Evolutionary conservation across 2,329 filamentous ascomycete species (phyloP).

Genomic region (Penicillium sp.): DNA sequence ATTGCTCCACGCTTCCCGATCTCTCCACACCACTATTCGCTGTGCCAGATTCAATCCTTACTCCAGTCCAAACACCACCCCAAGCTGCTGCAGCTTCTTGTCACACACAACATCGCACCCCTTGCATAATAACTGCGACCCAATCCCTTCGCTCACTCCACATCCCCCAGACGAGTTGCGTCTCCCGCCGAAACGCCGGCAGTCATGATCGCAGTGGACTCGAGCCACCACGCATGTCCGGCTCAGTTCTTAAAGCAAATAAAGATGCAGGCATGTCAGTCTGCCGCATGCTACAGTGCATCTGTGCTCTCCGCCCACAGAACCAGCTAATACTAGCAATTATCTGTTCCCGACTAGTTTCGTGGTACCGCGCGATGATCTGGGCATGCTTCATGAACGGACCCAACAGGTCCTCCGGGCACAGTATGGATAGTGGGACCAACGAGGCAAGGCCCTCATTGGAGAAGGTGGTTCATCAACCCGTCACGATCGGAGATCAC

Average conservation of each 20-base stretch:
- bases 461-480: constrained; percentile 5
- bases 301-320: constrained; percentile 5
- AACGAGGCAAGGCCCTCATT: background rate
- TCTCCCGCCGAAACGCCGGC: background rate
- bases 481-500: constrained; percentile 12
- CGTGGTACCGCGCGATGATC: constrained; percentile 10
- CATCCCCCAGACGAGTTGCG: background rate
- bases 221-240: constrained; percentile 5
- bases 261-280: constrained; percentile 10
- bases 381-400: background rate
- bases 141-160: constrained; percentile 7
- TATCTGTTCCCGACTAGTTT: constrained; percentile 7
- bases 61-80: background rate
- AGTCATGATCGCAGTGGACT: background rate
- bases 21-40: background rate
- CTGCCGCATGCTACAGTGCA: constrained; percentile 10
- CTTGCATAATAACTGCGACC: constrained; percentile 9
- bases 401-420: background rate
- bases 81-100: background rate
- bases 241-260: constrained; percentile 6
- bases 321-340: constrained; percentile 7
- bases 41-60: background rate
- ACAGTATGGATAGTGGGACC: too few relatives aligned
- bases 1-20: background rate
- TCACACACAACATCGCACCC: background rate